Evolutionary conservation across 805 yeast genomes (phyloP), one percentile per base, ranked within the genome.

Genomic region (Kuraishia hungarica): DNA sequence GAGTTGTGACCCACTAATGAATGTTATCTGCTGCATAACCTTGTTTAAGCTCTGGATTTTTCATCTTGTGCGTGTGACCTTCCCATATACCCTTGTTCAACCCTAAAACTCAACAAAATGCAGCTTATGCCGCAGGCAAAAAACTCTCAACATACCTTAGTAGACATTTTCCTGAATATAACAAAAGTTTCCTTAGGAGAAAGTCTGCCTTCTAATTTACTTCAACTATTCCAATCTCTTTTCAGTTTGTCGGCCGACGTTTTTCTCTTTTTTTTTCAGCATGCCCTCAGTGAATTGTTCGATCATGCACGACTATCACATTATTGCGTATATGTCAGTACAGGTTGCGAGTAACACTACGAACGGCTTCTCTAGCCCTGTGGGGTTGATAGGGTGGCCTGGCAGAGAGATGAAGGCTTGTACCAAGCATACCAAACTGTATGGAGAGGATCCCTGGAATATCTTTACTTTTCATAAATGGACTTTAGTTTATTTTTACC

Each of bases 41-140:
- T n/a, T 28, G 19, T 10, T 17, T 54, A 13, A 28, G 7, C 17
- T 23, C 21, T 48, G 59, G 65, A 56, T 59, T 63, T 67, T 65
- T 64, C 63, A 62, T 62, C 63, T 61, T 61, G 54, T 65, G 60
- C 67, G 62, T 13, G 43, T 35, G 43, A 35, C 43, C n/a, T 35
- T 4, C 11, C 17, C 43, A 35, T 35, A 35, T 35, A 35, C 43
- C 43, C 43, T 35, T 35, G 19, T 11, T 15, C 50, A 24, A 13
- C 29, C 50, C 50, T 3, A 26, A 26, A 26, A 26, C 19, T n/a
- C 17, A 48, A 48, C 17, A 7, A 23, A 6, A 5, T 26, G 29
- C 29, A 26, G 29, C 29, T 26, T 26, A 26, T 6, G 10, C 29
- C 10, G 29, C 29, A 4, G 50, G 29, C 50, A 24, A 35, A 35